phyloP scores from a whole-genome alignment of 371 early-diverging fungal species.

The Fennellomyces sp. region DNA sequence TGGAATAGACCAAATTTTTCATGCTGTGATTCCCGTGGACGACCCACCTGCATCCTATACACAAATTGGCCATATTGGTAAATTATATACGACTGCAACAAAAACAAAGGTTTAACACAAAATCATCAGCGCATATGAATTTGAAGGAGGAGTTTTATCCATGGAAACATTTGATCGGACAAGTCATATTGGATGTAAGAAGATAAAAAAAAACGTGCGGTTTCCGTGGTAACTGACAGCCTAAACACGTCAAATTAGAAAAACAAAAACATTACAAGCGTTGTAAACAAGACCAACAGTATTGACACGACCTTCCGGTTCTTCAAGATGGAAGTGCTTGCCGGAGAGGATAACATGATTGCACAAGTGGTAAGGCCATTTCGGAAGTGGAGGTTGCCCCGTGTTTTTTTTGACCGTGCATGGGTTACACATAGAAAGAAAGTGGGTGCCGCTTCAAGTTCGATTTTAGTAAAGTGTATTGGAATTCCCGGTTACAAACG shows the following conservation, averaged over 20 bases:
- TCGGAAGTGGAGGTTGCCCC: too few relatives aligned
- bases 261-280: slow-evolving; percentile 85
- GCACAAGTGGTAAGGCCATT: slow-evolving; percentile 86
- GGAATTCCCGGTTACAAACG: slow-evolving; percentile 98
- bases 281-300: slow-evolving; percentile 94
- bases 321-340: slow-evolving; percentile 97
- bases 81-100: background rate
- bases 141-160: slow-evolving; percentile 87
- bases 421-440: too few relatives aligned
- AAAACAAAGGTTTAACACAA: too few relatives aligned
- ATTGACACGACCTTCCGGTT: slow-evolving; percentile 96
- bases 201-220: background rate
- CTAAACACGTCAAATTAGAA: slow-evolving; percentile 61
- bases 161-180: slow-evolving; percentile 90
- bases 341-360: slow-evolving; percentile 85
- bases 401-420: too few relatives aligned
- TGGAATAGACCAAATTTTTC: slow-evolving; percentile 80
- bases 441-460: slow-evolving; percentile 91
- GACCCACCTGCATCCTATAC: slow-evolving; percentile 92
- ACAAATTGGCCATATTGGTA: slow-evolving; percentile 95
- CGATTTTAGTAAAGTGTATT: slow-evolving; percentile 98
- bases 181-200: slow-evolving; percentile 91
- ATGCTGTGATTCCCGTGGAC: slow-evolving; percentile 82
- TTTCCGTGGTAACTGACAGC: background rate
- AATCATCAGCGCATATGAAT: slow-evolving; percentile 97